Conservation (phyloP, 805 yeast genomes). For the Debaryomyces maramus region DNA sequence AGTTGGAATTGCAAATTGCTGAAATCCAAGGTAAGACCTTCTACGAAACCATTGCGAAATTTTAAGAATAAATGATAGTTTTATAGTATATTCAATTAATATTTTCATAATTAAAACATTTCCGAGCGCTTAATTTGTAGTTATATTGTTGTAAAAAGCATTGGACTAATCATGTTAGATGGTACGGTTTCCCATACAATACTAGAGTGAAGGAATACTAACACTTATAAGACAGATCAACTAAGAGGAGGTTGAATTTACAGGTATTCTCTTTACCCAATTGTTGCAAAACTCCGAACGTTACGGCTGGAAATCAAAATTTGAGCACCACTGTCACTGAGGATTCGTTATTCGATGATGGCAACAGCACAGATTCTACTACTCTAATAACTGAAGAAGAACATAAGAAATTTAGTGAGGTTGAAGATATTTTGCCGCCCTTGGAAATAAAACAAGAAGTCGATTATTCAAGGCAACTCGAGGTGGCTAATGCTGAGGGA, state of each 20-base stretch:
- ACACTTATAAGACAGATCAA: not conserved
- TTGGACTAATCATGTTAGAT: not conserved
- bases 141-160: not conserved
- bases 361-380: not conserved
- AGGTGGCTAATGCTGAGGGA: not conserved
- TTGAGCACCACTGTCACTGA: not conserved
- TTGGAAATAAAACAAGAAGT: no score
- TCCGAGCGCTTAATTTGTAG: not conserved
- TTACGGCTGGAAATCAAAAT: no score
- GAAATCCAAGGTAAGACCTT: slow-evolving; percentile 68
- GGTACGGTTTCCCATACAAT: not conserved
- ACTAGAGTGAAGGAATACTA: not conserved
- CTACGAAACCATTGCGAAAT: slow-evolving; percentile 28
- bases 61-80: slow-evolving; percentile 10
- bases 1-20: slow-evolving; percentile 63
- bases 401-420: not conserved
- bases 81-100: not conserved
- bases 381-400: not conserved
- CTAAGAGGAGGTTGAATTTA: not conserved
- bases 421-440: not conserved
- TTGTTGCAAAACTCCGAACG: no score
- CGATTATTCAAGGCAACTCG: no score
- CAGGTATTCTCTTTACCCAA: not conserved
- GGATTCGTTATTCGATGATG: not conserved
- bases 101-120: not conserved